Evolutionary conservation across 441 rosid species (phyloP), one percentile per base, ranked within the genome.

Genomic region (Hura crepitans): DNA sequence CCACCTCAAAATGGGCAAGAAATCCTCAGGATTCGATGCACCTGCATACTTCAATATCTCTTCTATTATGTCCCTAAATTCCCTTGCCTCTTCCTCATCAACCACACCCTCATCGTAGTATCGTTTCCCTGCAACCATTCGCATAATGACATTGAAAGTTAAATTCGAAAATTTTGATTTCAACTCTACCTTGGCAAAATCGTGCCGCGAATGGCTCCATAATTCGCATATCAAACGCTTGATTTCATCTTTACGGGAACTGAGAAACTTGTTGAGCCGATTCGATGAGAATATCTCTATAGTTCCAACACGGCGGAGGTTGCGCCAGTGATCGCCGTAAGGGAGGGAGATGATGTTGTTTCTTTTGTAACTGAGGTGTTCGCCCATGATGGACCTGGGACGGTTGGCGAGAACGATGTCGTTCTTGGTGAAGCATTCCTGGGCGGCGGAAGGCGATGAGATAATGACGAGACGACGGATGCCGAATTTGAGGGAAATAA

Each of bases 291-390:
- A 77, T 5, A 88, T 62, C 45, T 86, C 84, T 1, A 84, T 31
- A 31, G 86, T 50, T 2, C 72, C 63, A n/a, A 88, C 74, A 30
- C 86, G 84, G 49, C 90, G 85, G 8, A 86, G 84, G 69, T 84
- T 84, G 11, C 90, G 82, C 90, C 90, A 86, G 69, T 83, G 87
- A 7, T 77, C 78, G 0, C 87, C 87, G n/a, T 86, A 83, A n/a
- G n/a, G 0, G 84, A 10, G 0, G 86, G 59, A 2, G 23, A 23
- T 1, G 86, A 9, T 47, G 73, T 65, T 27, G 79, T 80, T 72
- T 66, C 33, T 67, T n/a, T 86, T 75, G 53, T 84, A 83, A 2
- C 65, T 86, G 1, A 87, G 5, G 74, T 80, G 50, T 47, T 83
- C 85, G 17, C 75, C 79, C 0, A 56, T 5, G 12, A 81, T 71